Evolutionary conservation across 2,329 filamentous ascomycete genomes (phyloP).

Genomic region (Pseudogymnoascus sp.): DNA sequence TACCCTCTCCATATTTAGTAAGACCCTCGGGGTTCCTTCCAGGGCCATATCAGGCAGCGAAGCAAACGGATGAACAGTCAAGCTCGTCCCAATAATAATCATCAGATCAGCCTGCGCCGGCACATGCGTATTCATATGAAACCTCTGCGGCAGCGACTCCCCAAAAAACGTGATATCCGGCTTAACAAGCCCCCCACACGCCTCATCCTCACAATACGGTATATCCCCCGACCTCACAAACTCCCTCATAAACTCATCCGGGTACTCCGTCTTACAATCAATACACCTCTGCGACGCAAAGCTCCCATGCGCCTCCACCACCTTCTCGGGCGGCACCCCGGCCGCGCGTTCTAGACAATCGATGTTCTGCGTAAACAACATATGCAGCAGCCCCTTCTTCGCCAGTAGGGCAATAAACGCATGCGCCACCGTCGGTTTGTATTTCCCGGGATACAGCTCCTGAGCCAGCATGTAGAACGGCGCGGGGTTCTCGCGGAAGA

Average conservation of each 20-base stretch:
- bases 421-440: slow-evolving; percentile 82
- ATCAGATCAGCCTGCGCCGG: slow-evolving; percentile 64
- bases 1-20: slow-evolving; percentile 83
- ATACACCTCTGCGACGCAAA: slow-evolving; percentile 90
- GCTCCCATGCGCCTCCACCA: slow-evolving; percentile 92
- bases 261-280: slow-evolving; percentile 70
- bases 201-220: slow-evolving; percentile 55
- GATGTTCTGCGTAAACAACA: slow-evolving; percentile 96
- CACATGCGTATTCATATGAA: slow-evolving; percentile 53
- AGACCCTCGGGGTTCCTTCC: slow-evolving; percentile 62
- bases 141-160: slow-evolving; percentile 59
- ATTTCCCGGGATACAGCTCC: slow-evolving; percentile 87
- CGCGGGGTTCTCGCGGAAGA: slow-evolving; percentile 75
- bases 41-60: slow-evolving; percentile 61
- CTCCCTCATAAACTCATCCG: slow-evolving; percentile 66
- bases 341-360: slow-evolving; percentile 87
- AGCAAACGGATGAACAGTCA: slow-evolving; percentile 85
- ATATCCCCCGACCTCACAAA: slow-evolving; percentile 62
- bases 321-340: slow-evolving; percentile 71
- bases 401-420: slow-evolving; percentile 80
- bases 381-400: slow-evolving; percentile 69
- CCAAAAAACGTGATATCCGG: slow-evolving; percentile 84
- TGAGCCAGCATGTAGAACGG: slow-evolving; percentile 91
- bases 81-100: slow-evolving; percentile 82
- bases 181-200: slow-evolving; percentile 69